phyloP scores from a whole-genome alignment of 2,329 filamentous ascomycete species.

The Epichloe sylvatica region DNA sequence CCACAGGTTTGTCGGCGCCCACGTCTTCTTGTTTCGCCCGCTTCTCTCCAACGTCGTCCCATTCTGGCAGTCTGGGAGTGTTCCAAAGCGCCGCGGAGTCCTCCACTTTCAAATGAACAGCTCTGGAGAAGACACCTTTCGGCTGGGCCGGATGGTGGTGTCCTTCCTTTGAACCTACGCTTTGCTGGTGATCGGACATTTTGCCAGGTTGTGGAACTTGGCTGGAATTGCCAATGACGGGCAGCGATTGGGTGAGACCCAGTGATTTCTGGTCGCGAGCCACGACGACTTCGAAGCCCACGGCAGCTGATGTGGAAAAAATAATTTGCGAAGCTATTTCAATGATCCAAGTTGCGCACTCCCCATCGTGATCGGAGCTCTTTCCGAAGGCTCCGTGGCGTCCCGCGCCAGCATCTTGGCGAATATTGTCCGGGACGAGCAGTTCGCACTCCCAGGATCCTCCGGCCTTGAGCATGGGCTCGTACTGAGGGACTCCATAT shows the following conservation, averaged over 20 bases:
- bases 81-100: constrained; percentile 89
- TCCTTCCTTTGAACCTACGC: constrained; percentile 39
- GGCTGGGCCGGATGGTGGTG: constrained; percentile 47
- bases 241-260: constrained; percentile 41
- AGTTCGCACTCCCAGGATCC: constrained; percentile 73
- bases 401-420: constrained; percentile 44
- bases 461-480: constrained; percentile 91
- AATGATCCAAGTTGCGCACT: constrained; percentile 70
- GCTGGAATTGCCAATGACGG: constrained; percentile 31
- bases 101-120: constrained; percentile 65
- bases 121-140: constrained; percentile 72
- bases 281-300: constrained; percentile 76
- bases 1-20: constrained; percentile 19
- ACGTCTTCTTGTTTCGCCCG: constrained; percentile 10
- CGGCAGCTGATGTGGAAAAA: constrained; percentile 77
- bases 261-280: constrained; percentile 76
- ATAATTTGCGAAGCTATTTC: constrained; percentile 88
- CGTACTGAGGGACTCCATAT: constrained; percentile 76
- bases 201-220: constrained; percentile 51
- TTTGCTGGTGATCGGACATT: constrained; percentile 62
- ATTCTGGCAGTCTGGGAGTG: constrained; percentile 65
- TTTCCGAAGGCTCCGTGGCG: constrained; percentile 32
- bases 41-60: constrained; percentile 31
- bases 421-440: constrained; percentile 63
- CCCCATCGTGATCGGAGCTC: constrained; percentile 29